Evolutionary conservation across 345 rosid genomes (phyloP).

Genomic region (Cardamine chenopodiifolia): DNA sequence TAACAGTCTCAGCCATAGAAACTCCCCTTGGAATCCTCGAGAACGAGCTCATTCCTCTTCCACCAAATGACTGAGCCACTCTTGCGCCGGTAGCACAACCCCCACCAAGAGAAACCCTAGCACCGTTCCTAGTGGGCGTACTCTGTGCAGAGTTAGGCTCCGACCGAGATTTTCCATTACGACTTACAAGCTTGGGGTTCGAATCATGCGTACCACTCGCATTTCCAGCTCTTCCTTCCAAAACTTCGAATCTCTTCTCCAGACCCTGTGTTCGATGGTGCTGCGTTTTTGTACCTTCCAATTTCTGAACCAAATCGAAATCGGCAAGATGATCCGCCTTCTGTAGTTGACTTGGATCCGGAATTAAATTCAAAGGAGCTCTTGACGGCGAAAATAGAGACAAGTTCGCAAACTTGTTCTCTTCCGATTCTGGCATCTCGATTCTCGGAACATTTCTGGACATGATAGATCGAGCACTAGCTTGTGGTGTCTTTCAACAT

Average conservation of each 20-base stretch:
- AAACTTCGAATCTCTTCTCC: constrained; percentile 41
- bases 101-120: constrained; percentile 64
- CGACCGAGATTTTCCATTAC: constrained; percentile 53
- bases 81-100: constrained; percentile 46
- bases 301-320: constrained; percentile 43
- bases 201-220: constrained; percentile 35
- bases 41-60: constrained; percentile 51
- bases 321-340: constrained; percentile 41
- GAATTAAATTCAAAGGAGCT: constrained; percentile 72
- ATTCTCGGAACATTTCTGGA: constrained; percentile 38
- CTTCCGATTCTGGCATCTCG: constrained; percentile 52
- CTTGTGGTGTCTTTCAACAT: constrained; percentile 47
- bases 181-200: constrained; percentile 52
- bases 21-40: constrained; percentile 57
- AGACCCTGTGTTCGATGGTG: constrained; percentile 27
- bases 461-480: constrained; percentile 41
- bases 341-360: constrained; percentile 71
- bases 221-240: constrained; percentile 34
- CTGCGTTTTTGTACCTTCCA: constrained; percentile 38
- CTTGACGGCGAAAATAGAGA: constrained; percentile 64
- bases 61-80: constrained; percentile 44
- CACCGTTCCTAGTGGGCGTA: constrained; percentile 66
- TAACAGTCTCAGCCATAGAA: constrained; percentile 49
- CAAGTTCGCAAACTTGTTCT: constrained; percentile 62
- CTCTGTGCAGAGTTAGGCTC: constrained; percentile 77